Base-by-base conservation (phyloP, 192 early-diverging fungal species). In the Entophlyctis helioformis region DNA sequence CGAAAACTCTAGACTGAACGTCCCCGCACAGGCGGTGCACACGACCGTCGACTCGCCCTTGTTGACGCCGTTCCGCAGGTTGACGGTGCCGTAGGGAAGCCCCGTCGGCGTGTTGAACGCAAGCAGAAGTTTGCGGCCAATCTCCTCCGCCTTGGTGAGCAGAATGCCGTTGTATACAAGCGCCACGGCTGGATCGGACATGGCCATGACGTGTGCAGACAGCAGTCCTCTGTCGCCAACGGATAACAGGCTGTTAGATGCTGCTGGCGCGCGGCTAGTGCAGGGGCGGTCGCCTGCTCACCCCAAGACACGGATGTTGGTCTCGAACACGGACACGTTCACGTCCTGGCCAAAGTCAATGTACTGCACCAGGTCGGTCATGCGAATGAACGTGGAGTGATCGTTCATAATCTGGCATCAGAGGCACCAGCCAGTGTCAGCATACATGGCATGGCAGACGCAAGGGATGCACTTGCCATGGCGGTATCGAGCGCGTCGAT, bases 291-390 rank as follows among this genome's bases (percentile, higher is more conserved):
- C n/a, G n/a, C n/a, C n/a, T n/a, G 6, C 15, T 4, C 76, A 85
- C 8, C 89, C 89, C 1, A 93, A 56, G 36, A 82, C 72, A 23
- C 89, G 63, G 44, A 93, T 93, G 39, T 84, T 89, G 21, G 79
- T 69, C 54, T 93, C 89, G 64, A 93, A 93, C 13, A 91, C 83
- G 55, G 85, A 84, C 2, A 93, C 84, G 48, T 77, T 76, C 42
- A 72, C 82, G 64, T 93, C 74, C 36, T 75, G 61, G 62, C 86
- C 65, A 52, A 89, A 88, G 27, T 62, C 53, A 0, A 83, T 60
- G 18, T 74, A 55, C 28, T 72, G 36, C 20, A 78, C 54, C 23
- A 77, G 62, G 15, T 57, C 51, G 22, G 83, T 60, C 9, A 72
- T 72, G 23, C 67, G 28, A 29, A 67, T 57, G 61, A 89, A 88